Evolutionary conservation across 768 basidiomycete genomes (phyloP), one percentile per base, ranked within the genome.

Genomic region (Phaffia australis): DNA sequence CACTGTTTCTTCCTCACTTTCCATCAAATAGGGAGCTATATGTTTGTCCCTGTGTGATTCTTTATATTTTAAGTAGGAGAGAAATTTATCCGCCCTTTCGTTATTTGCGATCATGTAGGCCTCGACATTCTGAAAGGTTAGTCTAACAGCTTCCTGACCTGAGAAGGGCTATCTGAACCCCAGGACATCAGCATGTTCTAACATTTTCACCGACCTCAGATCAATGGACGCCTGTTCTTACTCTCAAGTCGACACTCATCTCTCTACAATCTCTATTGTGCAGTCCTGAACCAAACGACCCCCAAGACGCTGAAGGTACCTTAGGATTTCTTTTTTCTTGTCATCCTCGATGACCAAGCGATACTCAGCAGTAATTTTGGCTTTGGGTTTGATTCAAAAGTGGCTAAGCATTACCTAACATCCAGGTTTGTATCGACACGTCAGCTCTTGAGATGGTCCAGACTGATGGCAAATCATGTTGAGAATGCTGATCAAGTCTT

Each of bases 371-470:
- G 29, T 35, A 29, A 21, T 59, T 32, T 60, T 42, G 35, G 35
- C 15, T 35, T n/a, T 56, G 18, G 30, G 15, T 25, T n/a, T 25
- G 52, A 16, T 29, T 35, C 27, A 42, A 29, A 58, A 79, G 93
- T 98, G 15, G 93, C 93, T 16, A 97, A 95, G 75, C 94, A 95
- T 74, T 98, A 88, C 72, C 87, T 88, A 76, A 89, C 91, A 16
- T 88, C 87, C 75, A 86, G 32, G 63, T 63, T 9, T 15, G 62
- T 23, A 32, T 2, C 16, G 3, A 25, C 23, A 16, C 48, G 19
- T 1, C 48, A 15, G 21, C 21, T 14, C 54, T 51, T 29, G 15
- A 16, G 29, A 32, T 30, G 7, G 25, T 47, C 58, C 35, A 32
- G 21, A 25, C 35, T 60, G 35, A 60, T 3, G 4, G 18, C 32